Evolutionary conservation across 1,139 yeast genomes (phyloP).

Genomic region (Candida sojae): DNA sequence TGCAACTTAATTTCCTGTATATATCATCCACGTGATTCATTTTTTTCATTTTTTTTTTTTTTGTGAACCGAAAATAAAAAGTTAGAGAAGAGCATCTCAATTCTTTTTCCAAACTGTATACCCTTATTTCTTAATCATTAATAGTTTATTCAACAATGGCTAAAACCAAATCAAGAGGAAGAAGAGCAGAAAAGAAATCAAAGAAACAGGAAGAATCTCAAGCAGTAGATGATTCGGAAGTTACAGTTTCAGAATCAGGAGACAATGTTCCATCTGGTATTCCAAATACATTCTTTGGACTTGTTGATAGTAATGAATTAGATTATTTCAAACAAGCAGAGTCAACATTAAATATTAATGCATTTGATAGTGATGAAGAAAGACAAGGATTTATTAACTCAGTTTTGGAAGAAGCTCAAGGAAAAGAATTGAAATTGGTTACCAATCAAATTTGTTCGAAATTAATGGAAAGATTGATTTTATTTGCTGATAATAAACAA

Average conservation of each 20-base stretch:
- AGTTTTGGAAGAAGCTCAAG: constrained; percentile 82
- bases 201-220: constrained; percentile 15
- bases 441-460: constrained; percentile 96
- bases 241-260: constrained; percentile 15
- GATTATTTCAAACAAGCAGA: constrained; percentile 95
- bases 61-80: not conserved
- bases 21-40: not conserved
- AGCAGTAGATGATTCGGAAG: constrained; percentile 16
- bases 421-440: constrained; percentile 88
- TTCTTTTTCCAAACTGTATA: not conserved
- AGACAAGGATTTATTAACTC: constrained; percentile 69
- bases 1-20: not conserved
- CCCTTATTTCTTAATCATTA: no score
- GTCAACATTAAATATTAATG: constrained; percentile 76
- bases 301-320: constrained; percentile 78
- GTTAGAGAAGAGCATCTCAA: constrained; percentile 10
- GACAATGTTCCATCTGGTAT: constrained; percentile 7
- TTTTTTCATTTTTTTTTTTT: not conserved
- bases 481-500: constrained; percentile 65
- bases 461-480: constrained; percentile 81
- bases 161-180: constrained; percentile 58
- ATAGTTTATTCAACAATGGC: constrained; percentile 15
- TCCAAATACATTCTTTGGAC: constrained; percentile 65
- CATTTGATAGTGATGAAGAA: constrained; percentile 77
- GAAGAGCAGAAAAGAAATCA: constrained; percentile 56